Base-by-base conservation (phyloP, 306 rosid species). In the Cercis canadensis region DNA sequence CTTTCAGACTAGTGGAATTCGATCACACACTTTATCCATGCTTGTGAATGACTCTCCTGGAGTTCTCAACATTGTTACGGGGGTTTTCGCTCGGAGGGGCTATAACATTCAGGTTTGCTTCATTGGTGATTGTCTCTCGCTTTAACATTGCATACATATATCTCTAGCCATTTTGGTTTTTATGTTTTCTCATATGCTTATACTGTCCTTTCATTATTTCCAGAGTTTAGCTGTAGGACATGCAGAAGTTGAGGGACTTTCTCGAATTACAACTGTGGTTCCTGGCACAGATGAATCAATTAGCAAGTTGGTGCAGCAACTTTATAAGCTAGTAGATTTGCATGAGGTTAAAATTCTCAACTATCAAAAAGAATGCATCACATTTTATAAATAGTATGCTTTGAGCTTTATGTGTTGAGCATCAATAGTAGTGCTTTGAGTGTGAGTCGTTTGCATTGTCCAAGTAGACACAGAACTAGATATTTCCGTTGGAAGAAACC, bases 161-260 rank as follows among this genome's bases (percentile, higher is more conserved):
- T 45, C 44, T 61, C 44, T 70, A 39, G 14, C 46, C 9, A 53
- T 76, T 34, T 8, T 33, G 58, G 13, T 72, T 71, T 69, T 2
- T 37, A n/a, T n/a, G 8, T 49, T 61, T 56, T 46, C 59, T 70
- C 50, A n/a, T 83, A 70, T n/a, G 29, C 44, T 67, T 37, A 55
- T 36, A 62, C 37, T 13, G 39, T 65, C 64, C 34, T 64, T 69
- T 78, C 34, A 58, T 71, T 73, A 43, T 74, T 39, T 18, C 65
- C 87, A 90, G 97, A 90, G 97, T 83, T 85, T 90, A 81, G 97
- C 97, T 79, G 97, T 90, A 0, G 97, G 97, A 57, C 95, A 78
- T 74, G 81, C 97, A 0, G 97, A 90, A 88, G 80, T 78, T 73
- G 90, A 90, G 78, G 97, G 97, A 75, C 81, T 79, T 61, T 90